Base-by-base conservation (phyloP, 768 basidiomycete genomes). In the Crucibulum laeve region DNA sequence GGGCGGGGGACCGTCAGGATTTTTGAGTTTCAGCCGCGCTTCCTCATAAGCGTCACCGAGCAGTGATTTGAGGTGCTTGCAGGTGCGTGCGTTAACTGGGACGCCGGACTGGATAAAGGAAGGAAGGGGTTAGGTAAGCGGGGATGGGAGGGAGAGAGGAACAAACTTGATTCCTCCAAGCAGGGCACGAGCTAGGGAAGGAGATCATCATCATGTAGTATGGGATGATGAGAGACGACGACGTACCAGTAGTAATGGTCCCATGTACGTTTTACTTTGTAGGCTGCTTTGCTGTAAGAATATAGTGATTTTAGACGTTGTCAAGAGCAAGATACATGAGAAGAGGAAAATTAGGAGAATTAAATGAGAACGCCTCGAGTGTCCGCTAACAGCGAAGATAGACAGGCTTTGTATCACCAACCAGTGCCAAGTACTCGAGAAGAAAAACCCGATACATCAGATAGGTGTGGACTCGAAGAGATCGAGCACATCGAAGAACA, bases 31-130 rank as follows among this genome's bases (percentile, higher is more conserved):
- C 14, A 67, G 24, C 14, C 70, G 66, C 8, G 67, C 69, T 26
- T 54, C 57, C 48, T 72, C 71, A 51, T 73, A 72, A 26, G 53
- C 58, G 17, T 71, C 67, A 4, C 71, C 71, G 5, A 73, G 60
- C 17, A 71, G 49, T 11, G 61, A 47, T 37, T 60, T 59, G n/a
- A 73, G 54, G 40, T 73, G 71, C 43, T 72, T 71, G 56, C 72
- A 74, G 14, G 67, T 63, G 14, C 71, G 65, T 6, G 69, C 69
- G 47, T 70, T 67, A 19, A 67, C 59, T 3, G 70, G 69, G 3
- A 52, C 56, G 7, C 60, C 55, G 4, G 52, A 47, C 65, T 42
- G 22, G 59, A 35, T 7, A 40, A 19, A 25, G 18, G n/a, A 38
- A n/a, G n/a, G 25, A 43, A 17, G n/a, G 24, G 28, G 15, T 30